Evolutionary conservation across 192 early-diverging fungal species (phyloP), one percentile per base, ranked within the genome.

Genomic region (Ambispora gerdemannii): DNA sequence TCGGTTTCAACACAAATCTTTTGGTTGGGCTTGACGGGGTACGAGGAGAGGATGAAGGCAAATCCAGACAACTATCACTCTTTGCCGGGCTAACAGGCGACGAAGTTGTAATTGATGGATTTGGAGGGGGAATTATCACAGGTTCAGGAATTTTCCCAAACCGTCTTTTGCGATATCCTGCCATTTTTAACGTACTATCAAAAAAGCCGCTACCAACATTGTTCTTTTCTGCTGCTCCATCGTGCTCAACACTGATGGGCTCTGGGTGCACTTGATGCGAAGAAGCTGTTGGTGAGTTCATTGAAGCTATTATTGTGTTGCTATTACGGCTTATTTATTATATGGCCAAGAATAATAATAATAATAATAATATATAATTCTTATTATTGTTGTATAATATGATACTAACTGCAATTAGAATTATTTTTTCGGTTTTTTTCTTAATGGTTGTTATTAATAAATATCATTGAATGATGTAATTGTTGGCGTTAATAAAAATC

Each of bases 1-100:
- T 66, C 13, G 63, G 63, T 50, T 50, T 66, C 22, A 66, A 38
- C 24, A 66, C 47, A 33, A 66, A 66, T 50, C 63, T 47, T 50
- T 66, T 66, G 19, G 63, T 66, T 15, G 63, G 63, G 28, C 63
- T 66, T 50, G 24, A 27, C 31, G 63, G 63, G 22, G 49, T 4
- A 20, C 20, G 47, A 2, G 17, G 30, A n/a, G 63, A 32, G 7
- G 17, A n/a, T 10, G 63, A 32, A 31, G 8, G 25, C 50, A 28
- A 27, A 30, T 66, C 63, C 13, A 31, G n/a, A 32, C 4, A 66
- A 31, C 22, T 19, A 66, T 66, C 63, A 63, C 38, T 27, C 17
- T 60, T 60, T 30, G 62, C 3, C 7, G 63, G 47, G 50, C 63
- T 47, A 50, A 50, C 47, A 10, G 36, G 63, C 19, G 63, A 66